Conservation (phyloP, 164 flowering plant species). For the Cinnamomum chago region DNA sequence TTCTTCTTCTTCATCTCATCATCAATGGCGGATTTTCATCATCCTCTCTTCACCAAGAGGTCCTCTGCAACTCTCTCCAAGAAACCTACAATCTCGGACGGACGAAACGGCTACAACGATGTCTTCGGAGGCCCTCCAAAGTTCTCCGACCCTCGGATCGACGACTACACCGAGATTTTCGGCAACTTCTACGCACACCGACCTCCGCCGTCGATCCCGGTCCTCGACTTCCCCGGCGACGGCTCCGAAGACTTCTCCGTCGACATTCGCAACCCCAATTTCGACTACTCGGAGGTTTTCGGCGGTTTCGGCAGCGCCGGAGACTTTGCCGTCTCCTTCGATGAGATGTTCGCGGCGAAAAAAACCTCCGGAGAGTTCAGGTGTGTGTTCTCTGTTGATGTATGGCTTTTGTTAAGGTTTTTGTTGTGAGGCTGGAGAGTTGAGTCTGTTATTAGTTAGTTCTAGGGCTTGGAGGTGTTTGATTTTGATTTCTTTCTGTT, state of each 20-base stretch:
- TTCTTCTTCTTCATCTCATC: background rate
- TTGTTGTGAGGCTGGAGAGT: background rate
- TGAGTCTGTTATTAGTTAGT: background rate
- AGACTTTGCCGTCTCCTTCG: slow-evolving; percentile 42
- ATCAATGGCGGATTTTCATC: slow-evolving; percentile 10
- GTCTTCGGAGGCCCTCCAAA: slow-evolving; percentile 72
- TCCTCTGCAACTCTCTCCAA: slow-evolving; percentile 12
- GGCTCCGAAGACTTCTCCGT: slow-evolving; percentile 21
- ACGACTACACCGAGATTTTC: slow-evolving; percentile 88
- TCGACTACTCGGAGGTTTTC: slow-evolving; percentile 57
- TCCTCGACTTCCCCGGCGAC: slow-evolving; percentile 54
- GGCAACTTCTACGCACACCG: slow-evolving; percentile 51
- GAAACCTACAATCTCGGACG: slow-evolving; percentile 22
- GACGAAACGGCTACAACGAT: slow-evolving; percentile 52
- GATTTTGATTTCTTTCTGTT: background rate
- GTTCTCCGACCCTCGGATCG: slow-evolving; percentile 45
- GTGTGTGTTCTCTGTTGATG: background rate
- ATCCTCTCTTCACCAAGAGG: slow-evolving; percentile 5
- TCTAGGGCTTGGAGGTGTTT: too few species aligned
- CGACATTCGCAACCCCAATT: slow-evolving; percentile 38
- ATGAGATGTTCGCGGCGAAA: slow-evolving; percentile 35
- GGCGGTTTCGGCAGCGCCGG: slow-evolving; percentile 34
- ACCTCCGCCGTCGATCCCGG: slow-evolving; percentile 53
- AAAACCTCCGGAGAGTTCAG: background rate
- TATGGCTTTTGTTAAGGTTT: too few species aligned